Evolutionary conservation across 441 rosid species (phyloP).

Genomic region (Gossypium gossypioides): DNA sequence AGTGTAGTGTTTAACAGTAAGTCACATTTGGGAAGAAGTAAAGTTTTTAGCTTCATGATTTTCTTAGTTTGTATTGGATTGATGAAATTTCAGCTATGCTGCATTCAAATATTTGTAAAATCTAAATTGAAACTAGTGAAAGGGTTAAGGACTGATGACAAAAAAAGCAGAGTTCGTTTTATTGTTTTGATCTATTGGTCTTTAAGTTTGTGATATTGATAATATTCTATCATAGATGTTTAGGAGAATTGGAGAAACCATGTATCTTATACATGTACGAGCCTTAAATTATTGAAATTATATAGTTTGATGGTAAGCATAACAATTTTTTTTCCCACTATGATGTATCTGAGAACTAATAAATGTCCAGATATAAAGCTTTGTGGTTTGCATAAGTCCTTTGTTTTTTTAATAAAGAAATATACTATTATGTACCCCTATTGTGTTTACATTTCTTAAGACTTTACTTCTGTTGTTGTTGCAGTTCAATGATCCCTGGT

Average conservation of each 20-base stretch:
- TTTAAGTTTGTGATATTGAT: not conserved
- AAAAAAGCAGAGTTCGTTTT: not conserved
- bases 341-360: slow-evolving; percentile 1
- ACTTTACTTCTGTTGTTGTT: slow-evolving; percentile 10
- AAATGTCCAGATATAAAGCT: not conserved
- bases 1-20: not conserved
- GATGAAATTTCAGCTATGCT: not conserved
- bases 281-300: not conserved
- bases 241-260: not conserved
- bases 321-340: not conserved
- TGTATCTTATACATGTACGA: not conserved
- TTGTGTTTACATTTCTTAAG: not conserved
- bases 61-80: not conserved
- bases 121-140: not conserved
- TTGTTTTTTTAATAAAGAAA: not conserved
- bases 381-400: not conserved
- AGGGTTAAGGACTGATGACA: not conserved
- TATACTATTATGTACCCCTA: not conserved
- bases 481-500: slow-evolving; percentile 96
- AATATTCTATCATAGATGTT: not conserved
- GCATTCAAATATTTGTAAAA: not conserved
- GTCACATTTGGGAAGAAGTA: not conserved
- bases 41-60: not conserved
- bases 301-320: not conserved
- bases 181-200: not conserved